These are phyloP conservation scores for Penicillium sp. DNA, from an alignment of 2,329 filamentous ascomycete species.

Conservation along the genomic window DNA sequence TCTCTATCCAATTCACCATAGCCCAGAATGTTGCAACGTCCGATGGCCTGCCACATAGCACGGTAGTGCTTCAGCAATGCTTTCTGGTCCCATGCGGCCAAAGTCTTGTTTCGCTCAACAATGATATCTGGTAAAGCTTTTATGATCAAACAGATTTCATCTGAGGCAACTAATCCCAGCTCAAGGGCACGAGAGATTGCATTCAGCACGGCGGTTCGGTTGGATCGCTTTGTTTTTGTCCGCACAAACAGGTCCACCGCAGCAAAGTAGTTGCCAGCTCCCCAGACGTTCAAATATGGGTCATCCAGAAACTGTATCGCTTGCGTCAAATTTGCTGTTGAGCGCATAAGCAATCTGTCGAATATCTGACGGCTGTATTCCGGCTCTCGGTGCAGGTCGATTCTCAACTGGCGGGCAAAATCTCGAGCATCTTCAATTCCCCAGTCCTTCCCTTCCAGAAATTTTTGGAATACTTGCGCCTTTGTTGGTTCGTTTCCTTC, in stretches of 20 bases:
- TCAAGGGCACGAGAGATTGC: slow-evolving; percentile 32
- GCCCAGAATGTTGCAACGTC: slow-evolving; percentile 34
- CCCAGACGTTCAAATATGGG: slow-evolving; percentile 35
- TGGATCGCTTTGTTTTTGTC: slow-evolving; percentile 16
- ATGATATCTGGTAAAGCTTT: slow-evolving; percentile 25
- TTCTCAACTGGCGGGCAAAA: slow-evolving; percentile 26
- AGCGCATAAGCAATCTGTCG: slow-evolving; percentile 28
- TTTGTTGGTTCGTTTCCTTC: slow-evolving; percentile 7
- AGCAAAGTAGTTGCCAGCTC: slow-evolving; percentile 37
- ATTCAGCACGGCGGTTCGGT: slow-evolving; percentile 25
- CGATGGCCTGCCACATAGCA: slow-evolving; percentile 40
- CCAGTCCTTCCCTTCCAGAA: slow-evolving; percentile 19
- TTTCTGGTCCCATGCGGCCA: slow-evolving; percentile 15
- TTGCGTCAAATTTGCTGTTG: slow-evolving; percentile 18
- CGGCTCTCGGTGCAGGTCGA: slow-evolving; percentile 38
- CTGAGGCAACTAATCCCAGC: slow-evolving; percentile 35
- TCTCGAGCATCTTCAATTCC: slow-evolving; percentile 31
- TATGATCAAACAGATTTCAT: slow-evolving; percentile 36
- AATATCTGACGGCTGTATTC: slow-evolving; percentile 38
- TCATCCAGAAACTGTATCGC: slow-evolving; percentile 37
- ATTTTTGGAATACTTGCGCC: slow-evolving; percentile 13
- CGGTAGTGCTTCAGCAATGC: slow-evolving; percentile 26
- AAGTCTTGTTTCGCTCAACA: slow-evolving; percentile 13
- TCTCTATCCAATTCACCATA: slow-evolving; percentile 34
- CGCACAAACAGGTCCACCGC: slow-evolving; percentile 28